These are phyloP conservation scores for Leptosphaerulina australis DNA, from an alignment of 2,329 filamentous ascomycete genomes.

Conservation along the genomic window DNA sequence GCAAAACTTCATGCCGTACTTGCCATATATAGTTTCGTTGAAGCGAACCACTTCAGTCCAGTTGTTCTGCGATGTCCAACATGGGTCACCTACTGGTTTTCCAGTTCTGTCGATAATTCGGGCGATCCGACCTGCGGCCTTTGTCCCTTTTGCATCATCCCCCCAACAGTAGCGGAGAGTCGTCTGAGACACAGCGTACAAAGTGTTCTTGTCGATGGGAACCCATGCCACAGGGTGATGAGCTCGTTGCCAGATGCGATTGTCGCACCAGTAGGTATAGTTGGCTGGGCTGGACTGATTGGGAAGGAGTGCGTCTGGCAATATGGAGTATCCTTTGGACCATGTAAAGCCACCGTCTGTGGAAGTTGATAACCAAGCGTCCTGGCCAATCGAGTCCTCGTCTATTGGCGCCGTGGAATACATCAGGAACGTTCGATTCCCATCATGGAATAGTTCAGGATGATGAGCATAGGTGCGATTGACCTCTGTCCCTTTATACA, in stretches of 20 bases:
- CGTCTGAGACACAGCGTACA: conserved; percentile 23
- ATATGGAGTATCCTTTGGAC: conserved; percentile 18
- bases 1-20: conserved; percentile 22
- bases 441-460: conserved; percentile 19
- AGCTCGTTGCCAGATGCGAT: conserved; percentile 21
- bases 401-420: conserved; percentile 23
- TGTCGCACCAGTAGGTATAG: conserved; percentile 24
- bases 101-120: conserved; percentile 16
- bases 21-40: conserved; percentile 23
- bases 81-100: conserved; percentile 16
- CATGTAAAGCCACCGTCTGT: conserved; percentile 22
- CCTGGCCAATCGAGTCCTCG: conserved; percentile 20
- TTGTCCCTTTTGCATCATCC: conserved; percentile 20
- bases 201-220: conserved; percentile 6
- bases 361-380: conserved; percentile 21
- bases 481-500: conserved; percentile 19
- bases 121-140: conserved; percentile 20
- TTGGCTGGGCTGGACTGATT: conserved; percentile 20
- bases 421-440: conserved; percentile 16
- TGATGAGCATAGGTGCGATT: conserved; percentile 24
- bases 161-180: conserved; percentile 23
- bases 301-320: conserved; percentile 16
- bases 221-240: conserved; percentile 23
- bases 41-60: conserved; percentile 21
- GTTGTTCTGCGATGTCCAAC: conserved; percentile 21